Evolutionary conservation across 371 early-diverging fungal genomes (phyloP).

Genomic region (Mortierella polycephala): DNA sequence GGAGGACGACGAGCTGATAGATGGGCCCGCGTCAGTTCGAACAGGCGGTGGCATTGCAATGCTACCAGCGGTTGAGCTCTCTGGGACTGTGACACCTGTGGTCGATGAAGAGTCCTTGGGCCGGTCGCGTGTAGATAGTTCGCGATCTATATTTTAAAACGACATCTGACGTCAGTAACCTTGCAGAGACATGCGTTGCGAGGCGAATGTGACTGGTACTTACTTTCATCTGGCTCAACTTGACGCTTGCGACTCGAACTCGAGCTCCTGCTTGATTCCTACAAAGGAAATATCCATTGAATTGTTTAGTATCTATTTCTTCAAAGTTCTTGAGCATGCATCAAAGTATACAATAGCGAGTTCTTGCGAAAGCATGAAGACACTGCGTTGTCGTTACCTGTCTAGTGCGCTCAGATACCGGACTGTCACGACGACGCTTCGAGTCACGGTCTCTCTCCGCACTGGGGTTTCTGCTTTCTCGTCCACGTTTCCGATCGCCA

Average conservation of each 20-base stretch:
- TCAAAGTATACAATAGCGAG: background rate
- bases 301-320: background rate
- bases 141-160: conserved; percentile 6
- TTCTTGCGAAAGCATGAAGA: background rate
- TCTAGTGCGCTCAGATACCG: background rate
- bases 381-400: conserved; percentile 1
- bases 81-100: background rate
- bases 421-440: conserved; percentile 39
- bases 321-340: background rate
- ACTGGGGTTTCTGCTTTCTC: conserved; percentile 33
- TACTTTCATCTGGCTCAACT: conserved; percentile 36
- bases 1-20: conserved; percentile 1
- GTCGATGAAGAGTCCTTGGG: conserved; percentile 8
- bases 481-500: conserved; percentile 36
- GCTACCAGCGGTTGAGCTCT: conserved; percentile 3
- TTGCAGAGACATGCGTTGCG: background rate
- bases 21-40: conserved; percentile 3
- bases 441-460: conserved; percentile 33
- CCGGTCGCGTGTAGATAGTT: conserved; percentile 8
- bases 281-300: background rate
- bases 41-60: conserved; percentile 26
- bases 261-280: conserved; percentile 4
- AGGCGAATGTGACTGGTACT: background rate
- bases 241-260: conserved; percentile 38
- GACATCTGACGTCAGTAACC: too few species aligned